Conservation (phyloP, 345 rosid genomes). For the Eucalyptus cladocalyx region DNA sequence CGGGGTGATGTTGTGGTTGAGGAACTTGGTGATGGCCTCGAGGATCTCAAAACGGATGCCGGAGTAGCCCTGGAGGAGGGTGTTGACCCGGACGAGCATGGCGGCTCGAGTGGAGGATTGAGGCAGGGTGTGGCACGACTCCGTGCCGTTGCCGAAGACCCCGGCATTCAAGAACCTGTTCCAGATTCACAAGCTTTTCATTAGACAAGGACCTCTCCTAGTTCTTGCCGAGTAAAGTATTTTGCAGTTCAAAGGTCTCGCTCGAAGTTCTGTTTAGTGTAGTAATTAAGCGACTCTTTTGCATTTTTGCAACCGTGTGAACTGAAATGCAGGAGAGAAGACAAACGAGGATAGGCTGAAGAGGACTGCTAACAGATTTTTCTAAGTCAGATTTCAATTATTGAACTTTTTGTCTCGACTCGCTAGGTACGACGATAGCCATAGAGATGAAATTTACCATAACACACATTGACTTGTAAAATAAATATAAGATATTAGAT, state of each 20-base stretch:
- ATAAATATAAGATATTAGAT: too few relatives aligned
- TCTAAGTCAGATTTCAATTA: background rate
- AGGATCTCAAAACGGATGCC: constrained; percentile 18
- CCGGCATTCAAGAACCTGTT: constrained; percentile 18
- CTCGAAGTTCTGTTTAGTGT: background rate
- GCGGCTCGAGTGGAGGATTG: constrained; percentile 13
- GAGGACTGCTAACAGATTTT: background rate
- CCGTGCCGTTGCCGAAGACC: constrained; percentile 9
- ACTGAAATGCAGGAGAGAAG: background rate
- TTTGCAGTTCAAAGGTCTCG: background rate
- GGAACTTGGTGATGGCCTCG: constrained; percentile 10
- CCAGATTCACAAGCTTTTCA: background rate
- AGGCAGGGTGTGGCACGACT: constrained; percentile 12
- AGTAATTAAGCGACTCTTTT: background rate
- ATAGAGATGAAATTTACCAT: background rate
- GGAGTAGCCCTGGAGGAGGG: constrained; percentile 22
- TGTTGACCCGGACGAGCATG: constrained; percentile 19
- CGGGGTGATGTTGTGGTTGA: constrained; percentile 16
- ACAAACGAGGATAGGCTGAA: background rate
- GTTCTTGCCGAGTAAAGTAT: background rate
- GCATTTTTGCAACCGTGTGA: background rate
- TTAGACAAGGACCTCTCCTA: background rate
- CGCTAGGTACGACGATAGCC: background rate
- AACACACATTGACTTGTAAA: background rate
- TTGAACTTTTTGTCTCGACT: background rate